phyloP scores from a whole-genome alignment of 371 early-diverging fungal genomes.

The Fennellomyces sp. region DNA sequence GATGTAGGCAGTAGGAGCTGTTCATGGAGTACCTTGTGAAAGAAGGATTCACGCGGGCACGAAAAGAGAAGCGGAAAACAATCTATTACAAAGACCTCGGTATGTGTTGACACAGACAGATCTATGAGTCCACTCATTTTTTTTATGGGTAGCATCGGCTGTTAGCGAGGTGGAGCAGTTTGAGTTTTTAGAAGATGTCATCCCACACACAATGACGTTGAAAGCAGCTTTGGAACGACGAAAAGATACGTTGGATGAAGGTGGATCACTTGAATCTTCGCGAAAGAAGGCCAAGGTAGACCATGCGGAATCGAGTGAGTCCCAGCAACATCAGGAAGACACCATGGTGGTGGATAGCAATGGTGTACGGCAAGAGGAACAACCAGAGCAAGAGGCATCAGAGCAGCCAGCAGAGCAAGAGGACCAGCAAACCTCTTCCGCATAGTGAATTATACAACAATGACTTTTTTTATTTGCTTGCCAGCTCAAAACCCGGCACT shows the following conservation, averaged over 20 bases:
- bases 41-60: conserved; percentile 66
- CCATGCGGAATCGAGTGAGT: too few relatives aligned
- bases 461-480: conserved; percentile 1
- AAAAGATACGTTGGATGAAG: conserved; percentile 44
- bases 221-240: conserved; percentile 59
- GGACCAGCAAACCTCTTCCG: too few relatives aligned
- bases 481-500: conserved; percentile 25
- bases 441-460: not conserved
- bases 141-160: conserved; percentile 26
- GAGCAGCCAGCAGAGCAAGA: not conserved
- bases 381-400: not conserved
- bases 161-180: conserved; percentile 47
- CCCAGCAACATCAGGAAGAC: too few relatives aligned
- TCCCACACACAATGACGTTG: conserved; percentile 61
- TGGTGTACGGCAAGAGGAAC: not conserved
- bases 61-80: conserved; percentile 73
- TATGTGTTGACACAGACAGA: conserved; percentile 24
- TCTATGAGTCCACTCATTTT: not conserved
- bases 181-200: conserved; percentile 56
- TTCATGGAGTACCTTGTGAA: conserved; percentile 77
- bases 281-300: conserved; percentile 24
- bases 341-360: not conserved
- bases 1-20: conserved; percentile 57
- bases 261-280: conserved; percentile 15
- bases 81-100: conserved; percentile 79